Evolutionary conservation across 768 basidiomycete genomes (phyloP).

Genomic region (Suillus subaureus): DNA sequence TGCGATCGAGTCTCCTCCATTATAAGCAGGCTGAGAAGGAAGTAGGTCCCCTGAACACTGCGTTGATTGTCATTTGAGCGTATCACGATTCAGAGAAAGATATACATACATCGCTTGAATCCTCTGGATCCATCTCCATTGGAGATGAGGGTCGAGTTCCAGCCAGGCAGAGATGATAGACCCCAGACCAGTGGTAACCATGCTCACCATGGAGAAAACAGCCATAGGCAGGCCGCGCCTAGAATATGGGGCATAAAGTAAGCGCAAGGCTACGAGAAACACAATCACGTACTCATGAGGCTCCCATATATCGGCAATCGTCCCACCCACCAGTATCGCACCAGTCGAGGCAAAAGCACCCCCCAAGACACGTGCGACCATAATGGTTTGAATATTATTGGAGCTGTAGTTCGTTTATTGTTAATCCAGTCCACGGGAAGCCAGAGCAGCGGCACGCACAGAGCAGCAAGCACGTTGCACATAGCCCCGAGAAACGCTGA

Average conservation of each 20-base stretch:
- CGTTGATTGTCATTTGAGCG: slow-evolving; percentile 10
- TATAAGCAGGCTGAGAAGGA: slow-evolving; percentile 51
- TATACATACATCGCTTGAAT: slow-evolving; percentile 61
- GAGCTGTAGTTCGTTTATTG: slow-evolving; percentile 26
- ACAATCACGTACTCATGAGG: slow-evolving; percentile 54
- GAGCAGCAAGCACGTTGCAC: slow-evolving; percentile 40
- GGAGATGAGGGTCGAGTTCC: slow-evolving; percentile 55
- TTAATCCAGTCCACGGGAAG: neutral
- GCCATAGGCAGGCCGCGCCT: slow-evolving; percentile 80
- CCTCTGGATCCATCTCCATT: slow-evolving; percentile 87
- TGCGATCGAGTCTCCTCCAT: slow-evolving; percentile 74
- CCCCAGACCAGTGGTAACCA: slow-evolving; percentile 66
- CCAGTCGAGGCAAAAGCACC: slow-evolving; percentile 69
- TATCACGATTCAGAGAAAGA: slow-evolving; percentile 6
- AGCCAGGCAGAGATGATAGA: slow-evolving; percentile 68
- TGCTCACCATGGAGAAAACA: slow-evolving; percentile 61
- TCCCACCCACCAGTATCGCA: slow-evolving; percentile 71
- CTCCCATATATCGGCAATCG: slow-evolving; percentile 67
- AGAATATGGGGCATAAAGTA: neutral
- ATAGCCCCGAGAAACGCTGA: slow-evolving; percentile 47
- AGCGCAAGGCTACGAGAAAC: slow-evolving; percentile 18
- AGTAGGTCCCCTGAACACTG: slow-evolving; percentile 55
- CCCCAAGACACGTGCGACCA: slow-evolving; percentile 61
- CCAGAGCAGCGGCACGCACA: slow-evolving; percentile 17
- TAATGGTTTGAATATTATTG: slow-evolving; percentile 54